phyloP scores from a whole-genome alignment of 352 stramenopile genomes.

The Phytophthora hybrid region DNA sequence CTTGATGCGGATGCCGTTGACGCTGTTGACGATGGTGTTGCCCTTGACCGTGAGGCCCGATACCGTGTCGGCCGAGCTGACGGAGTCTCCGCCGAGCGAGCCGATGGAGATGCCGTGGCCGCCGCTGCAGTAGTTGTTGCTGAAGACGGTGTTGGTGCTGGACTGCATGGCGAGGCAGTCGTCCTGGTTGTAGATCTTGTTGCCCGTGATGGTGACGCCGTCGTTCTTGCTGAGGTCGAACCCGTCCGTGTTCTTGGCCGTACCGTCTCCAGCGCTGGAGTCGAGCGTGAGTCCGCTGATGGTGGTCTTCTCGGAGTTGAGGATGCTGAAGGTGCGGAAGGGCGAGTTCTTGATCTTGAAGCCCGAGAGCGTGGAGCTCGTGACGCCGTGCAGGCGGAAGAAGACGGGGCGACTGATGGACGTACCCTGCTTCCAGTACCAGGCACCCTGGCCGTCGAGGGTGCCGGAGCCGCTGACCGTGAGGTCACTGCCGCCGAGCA shows the following conservation, averaged over 20 bases:
- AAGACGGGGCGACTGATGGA: conserved; percentile 38
- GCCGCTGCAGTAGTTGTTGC: conserved; percentile 24
- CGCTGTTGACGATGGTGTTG: conserved; percentile 4
- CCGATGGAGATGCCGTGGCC: conserved; percentile 44
- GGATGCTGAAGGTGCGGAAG: conserved; percentile 14
- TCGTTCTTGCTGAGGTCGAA: background rate
- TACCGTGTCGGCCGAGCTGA: conserved; percentile 31
- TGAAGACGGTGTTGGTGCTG: conserved; percentile 25
- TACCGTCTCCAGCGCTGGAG: conserved; percentile 33
- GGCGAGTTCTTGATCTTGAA: conserved; percentile 29
- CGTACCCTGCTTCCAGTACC: conserved; percentile 45
- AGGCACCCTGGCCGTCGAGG: conserved; percentile 42
- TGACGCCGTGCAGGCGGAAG: conserved; percentile 29
- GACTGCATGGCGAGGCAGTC: background rate
- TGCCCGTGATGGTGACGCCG: background rate
- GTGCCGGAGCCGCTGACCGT: conserved; percentile 36
- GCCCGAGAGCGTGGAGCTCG: conserved; percentile 25
- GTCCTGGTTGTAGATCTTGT: conserved; percentile 2
- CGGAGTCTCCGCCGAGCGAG: conserved; percentile 29
- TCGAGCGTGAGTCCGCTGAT: conserved; percentile 38
- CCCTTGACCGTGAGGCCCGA: conserved; percentile 30
- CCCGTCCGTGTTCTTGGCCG: conserved; percentile 7
- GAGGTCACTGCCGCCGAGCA: conserved; percentile 30
- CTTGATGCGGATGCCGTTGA: conserved; percentile 46
- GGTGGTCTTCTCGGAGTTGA: conserved; percentile 25